Evolutionary conservation across 768 basidiomycete genomes (phyloP), one percentile per base, ranked within the genome.

Genomic region (Boletus speciosus): DNA sequence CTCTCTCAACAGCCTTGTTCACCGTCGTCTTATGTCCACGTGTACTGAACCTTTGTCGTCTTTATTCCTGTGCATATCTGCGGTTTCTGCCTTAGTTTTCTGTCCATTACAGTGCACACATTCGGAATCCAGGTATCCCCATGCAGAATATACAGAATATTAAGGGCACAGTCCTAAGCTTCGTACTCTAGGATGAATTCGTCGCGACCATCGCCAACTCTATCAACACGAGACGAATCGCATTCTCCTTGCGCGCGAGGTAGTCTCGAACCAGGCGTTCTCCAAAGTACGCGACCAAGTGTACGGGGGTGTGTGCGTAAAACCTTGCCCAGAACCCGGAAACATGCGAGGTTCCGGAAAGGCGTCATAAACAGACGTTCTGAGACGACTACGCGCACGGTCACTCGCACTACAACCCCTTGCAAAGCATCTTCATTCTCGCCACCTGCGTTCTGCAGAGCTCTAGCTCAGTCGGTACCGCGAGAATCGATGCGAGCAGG

Each of bases 381-480:
- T 14, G 19, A 32, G 21, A n/a, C 15, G 5, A 8, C n/a, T 6
- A n/a, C 10, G 12, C 12, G 6, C 44, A 21, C n/a, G 6, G 21
- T 54, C 9, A 32, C 31, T 27, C 25, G 25, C 8, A 19, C 46
- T 49, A 92, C 48, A 92, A 61, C 6, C 81, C 79, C 63, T 77
- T 78, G 64, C 93, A 96, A 6, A 91, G 66, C 66, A 73, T 66
- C 73, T 86, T 89, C 21, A 88, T 90, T 55, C 89, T 75, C 21
- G 73, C 71, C 1, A 85, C 80, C 66, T 95, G 93, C 8, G 78
- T 77, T 55, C 74, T 81, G 64, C 92, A 94, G n/a, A 94, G 76
- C 55, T 74, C 77, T 4, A 94, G 62, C 70, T 94, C 92, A 39
- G 71, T 74, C 12, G 76, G 76, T 32, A 76, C 71, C 2, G 77